Evolutionary conservation across 805 yeast species (phyloP).

Genomic region (Ogataea pignaliae): DNA sequence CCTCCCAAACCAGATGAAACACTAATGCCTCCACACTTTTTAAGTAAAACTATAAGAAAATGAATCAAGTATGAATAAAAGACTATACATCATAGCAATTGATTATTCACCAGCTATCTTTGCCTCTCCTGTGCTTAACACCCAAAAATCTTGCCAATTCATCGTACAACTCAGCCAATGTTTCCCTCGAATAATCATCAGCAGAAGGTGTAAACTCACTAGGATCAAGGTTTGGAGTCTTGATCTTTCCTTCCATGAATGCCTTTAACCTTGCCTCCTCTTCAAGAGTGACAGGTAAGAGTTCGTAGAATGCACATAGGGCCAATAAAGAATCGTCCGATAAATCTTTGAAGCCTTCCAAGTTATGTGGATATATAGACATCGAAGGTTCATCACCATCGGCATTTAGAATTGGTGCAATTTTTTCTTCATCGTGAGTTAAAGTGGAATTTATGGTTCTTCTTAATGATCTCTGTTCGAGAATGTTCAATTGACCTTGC

Average conservation of each 20-base stretch:
- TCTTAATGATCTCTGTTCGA: conserved; percentile 74
- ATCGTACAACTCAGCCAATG: conserved; percentile 51
- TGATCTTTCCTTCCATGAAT: conserved; percentile 46
- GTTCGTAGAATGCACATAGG: conserved; percentile 69
- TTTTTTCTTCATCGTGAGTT: conserved; percentile 32
- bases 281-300: conserved; percentile 59
- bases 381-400: conserved; percentile 68
- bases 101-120: conserved; percentile 42
- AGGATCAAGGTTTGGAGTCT: conserved; percentile 32
- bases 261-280: conserved; percentile 50
- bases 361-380: conserved; percentile 53
- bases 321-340: conserved; percentile 42
- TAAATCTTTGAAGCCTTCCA: conserved; percentile 47
- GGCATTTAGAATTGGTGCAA: conserved; percentile 73
- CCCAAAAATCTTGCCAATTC: conserved; percentile 71
- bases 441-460: conserved; percentile 63
- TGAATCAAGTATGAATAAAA: background rate
- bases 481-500: conserved; percentile 76
- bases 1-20: background rate
- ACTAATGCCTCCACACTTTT: background rate
- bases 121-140: conserved; percentile 43
- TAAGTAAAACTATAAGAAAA: background rate
- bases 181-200: conserved; percentile 39
- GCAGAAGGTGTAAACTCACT: conserved; percentile 24
- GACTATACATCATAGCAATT: no score